These are phyloP conservation scores for Suillus ampliporus DNA, from an alignment of 768 basidiomycete genomes.

Conservation along the genomic window DNA sequence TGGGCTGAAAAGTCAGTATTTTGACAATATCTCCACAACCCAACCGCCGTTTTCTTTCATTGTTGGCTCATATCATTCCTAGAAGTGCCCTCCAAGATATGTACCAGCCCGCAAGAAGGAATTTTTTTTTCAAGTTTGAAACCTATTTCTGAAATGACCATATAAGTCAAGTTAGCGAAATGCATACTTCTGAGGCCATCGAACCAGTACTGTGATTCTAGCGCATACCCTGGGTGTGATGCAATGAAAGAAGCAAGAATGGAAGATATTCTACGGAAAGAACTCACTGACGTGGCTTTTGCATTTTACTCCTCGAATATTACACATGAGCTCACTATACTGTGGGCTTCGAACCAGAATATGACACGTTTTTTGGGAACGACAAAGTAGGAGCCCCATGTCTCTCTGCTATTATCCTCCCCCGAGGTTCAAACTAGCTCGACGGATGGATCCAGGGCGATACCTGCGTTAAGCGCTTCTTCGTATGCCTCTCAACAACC, in stretches of 20 bases:
- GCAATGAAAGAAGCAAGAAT: not conserved
- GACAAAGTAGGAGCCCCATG: constrained; percentile 4
- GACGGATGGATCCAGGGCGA: not conserved
- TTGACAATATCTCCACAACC: no score
- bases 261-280: not conserved
- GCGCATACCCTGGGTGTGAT: not conserved
- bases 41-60: no score
- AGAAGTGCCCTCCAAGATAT: no score
- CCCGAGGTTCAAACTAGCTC: not conserved
- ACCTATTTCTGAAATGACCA: no score
- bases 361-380: not conserved
- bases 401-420: not conserved
- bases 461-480: not conserved
- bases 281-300: not conserved
- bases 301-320: not conserved
- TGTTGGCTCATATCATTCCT: no score
- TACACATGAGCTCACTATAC: not conserved
- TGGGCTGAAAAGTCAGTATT: no score
- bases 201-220: constrained; percentile 8
- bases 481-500: not conserved
- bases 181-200: not conserved
- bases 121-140: no score
- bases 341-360: not conserved
- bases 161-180: not conserved
- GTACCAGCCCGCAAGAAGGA: no score